Evolutionary conservation across 2,329 filamentous ascomycete species (phyloP).

Genomic region (Orbilia javanica): DNA sequence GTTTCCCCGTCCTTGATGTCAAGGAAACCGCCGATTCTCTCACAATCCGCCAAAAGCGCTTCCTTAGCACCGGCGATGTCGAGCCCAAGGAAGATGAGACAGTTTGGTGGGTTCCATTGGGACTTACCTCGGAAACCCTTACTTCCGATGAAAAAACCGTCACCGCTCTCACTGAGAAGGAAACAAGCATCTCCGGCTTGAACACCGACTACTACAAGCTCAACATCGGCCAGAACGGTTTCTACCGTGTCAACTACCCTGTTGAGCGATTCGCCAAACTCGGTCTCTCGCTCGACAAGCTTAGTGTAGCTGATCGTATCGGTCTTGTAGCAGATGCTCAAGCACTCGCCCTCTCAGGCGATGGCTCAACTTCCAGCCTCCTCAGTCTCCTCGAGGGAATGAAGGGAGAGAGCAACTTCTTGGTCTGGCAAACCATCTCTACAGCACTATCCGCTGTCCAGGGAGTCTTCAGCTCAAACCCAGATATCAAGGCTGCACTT

Average conservation of each 20-base stretch:
- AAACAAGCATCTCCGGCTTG: slow-evolving; percentile 80
- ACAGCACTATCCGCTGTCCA: slow-evolving; percentile 81
- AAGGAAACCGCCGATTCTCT: slow-evolving; percentile 86
- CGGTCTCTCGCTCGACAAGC: slow-evolving; percentile 78
- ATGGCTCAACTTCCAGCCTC: slow-evolving; percentile 83
- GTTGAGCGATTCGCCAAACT: slow-evolving; percentile 84
- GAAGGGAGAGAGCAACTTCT: slow-evolving; percentile 81
- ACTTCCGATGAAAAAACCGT: slow-evolving; percentile 69
- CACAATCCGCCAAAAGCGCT: slow-evolving; percentile 84
- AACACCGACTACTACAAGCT: slow-evolving; percentile 90
- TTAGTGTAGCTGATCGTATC: slow-evolving; percentile 91
- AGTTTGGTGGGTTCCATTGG: slow-evolving; percentile 94
- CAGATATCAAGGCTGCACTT: slow-evolving; percentile 76
- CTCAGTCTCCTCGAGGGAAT: slow-evolving; percentile 89
- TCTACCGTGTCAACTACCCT: slow-evolving; percentile 93
- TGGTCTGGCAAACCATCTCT: slow-evolving; percentile 90
- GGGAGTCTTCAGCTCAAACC: slow-evolving; percentile 82
- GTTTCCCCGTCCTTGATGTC: slow-evolving; percentile 89
- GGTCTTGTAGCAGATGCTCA: slow-evolving; percentile 90
- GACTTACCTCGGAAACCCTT: slow-evolving; percentile 80
- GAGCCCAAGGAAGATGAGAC: slow-evolving; percentile 91
- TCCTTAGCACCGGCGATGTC: slow-evolving; percentile 90
- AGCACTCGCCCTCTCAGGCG: slow-evolving; percentile 87
- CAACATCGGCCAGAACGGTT: slow-evolving; percentile 88
- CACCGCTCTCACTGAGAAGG: slow-evolving; percentile 79